Percentiles rank a stretch among this genome's conserved stretches.
phyloP scores from a whole-genome alignment of 2,329 filamentous ascomycete species.

The Tolypocladium nubicola region DNA sequence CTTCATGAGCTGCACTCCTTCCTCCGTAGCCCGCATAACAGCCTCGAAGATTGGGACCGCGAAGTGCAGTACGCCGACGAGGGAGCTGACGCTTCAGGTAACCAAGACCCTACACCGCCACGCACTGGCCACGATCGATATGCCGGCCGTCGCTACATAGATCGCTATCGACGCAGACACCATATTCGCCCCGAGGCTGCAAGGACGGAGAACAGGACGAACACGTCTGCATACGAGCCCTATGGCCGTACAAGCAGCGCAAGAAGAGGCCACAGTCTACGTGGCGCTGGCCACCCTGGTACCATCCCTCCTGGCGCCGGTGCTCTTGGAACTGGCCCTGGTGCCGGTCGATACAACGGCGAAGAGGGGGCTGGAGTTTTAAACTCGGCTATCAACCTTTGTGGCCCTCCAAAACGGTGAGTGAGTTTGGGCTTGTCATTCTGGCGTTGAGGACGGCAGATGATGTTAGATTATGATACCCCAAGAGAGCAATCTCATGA shows the following conservation, averaged over 20 bases:
- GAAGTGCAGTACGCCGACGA: constrained; percentile 56
- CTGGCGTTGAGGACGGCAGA: neutral
- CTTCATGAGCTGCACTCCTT: constrained; percentile 78
- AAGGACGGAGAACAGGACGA: neutral
- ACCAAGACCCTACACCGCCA: neutral
- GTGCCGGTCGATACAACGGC: too few species aligned
- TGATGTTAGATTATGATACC: neutral
- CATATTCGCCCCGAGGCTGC: neutral
- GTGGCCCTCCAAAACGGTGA: neutral
- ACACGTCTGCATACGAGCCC: neutral
- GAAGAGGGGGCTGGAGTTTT: neutral
- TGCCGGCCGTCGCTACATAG: neutral
- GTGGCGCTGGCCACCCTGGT: neutral
- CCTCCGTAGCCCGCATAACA: constrained; percentile 68
- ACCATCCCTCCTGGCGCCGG: neutral
- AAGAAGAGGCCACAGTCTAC: neutral
- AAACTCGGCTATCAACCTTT: neutral
- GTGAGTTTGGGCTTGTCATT: neutral
- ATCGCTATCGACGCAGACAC: neutral
- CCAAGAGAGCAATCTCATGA: neutral
- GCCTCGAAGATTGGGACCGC: constrained; percentile 68
- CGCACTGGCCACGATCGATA: neutral
- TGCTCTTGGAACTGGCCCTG: neutral
- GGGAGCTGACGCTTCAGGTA: neutral
- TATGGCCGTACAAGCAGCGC: neutral